Conservation (phyloP, 1,139 yeast species). For the Yamadazyma atlantica region DNA sequence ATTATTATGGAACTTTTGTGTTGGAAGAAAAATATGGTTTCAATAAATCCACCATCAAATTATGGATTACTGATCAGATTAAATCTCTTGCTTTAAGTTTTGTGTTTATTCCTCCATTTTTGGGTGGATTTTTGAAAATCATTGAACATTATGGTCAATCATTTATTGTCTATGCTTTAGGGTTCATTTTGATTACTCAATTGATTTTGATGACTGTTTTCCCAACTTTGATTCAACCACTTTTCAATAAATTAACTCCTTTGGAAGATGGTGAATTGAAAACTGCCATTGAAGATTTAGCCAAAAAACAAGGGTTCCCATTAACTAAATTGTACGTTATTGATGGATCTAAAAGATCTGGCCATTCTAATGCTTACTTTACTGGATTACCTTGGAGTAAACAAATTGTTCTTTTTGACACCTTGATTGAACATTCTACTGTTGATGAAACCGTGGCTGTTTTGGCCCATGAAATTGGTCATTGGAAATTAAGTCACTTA, state of each 20-base stretch:
- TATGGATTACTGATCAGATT: conserved; percentile 72
- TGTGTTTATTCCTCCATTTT: conserved; percentile 68
- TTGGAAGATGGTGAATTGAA: conserved; percentile 89
- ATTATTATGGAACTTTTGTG: conserved; percentile 78
- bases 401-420: conserved; percentile 90
- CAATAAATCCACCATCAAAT: conserved; percentile 71
- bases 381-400: conserved; percentile 96
- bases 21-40: conserved; percentile 92
- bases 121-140: conserved; percentile 76
- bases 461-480: conserved; percentile 96
- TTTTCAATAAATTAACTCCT: conserved; percentile 88
- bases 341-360: conserved; percentile 93
- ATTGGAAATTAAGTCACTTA: conserved; percentile 90
- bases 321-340: conserved; percentile 79
- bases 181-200: conserved; percentile 69
- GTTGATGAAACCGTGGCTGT: conserved; percentile 88
- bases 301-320: conserved; percentile 77
- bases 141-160: conserved; percentile 76
- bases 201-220: conserved; percentile 68
- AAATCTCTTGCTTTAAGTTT: conserved; percentile 57
- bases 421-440: conserved; percentile 77
- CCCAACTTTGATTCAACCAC: conserved; percentile 86
- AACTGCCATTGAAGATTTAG: conserved; percentile 75
- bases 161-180: conserved; percentile 77
- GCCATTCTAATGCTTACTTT: conserved; percentile 95